Base-by-base conservation (phyloP, 345 rosid species). In the Arabidopsis arenosa region DNA sequence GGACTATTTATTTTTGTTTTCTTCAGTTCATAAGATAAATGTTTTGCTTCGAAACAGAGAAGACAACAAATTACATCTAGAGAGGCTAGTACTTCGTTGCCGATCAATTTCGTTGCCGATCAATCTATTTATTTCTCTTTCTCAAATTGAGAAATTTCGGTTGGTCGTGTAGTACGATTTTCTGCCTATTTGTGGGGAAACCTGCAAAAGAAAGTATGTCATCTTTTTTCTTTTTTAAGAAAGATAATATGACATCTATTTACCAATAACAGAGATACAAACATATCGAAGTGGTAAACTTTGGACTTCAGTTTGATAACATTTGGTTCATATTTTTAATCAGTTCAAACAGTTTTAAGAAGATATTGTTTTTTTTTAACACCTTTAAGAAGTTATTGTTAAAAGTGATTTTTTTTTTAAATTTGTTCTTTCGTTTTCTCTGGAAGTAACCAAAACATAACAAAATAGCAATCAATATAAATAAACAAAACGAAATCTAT, bases 61-160 rank as follows among this genome's bases (percentile, higher is more conserved):
- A 7, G 28, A 41, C 17, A 12, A 23, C 12, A 21, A 6, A 61
- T 8, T 44, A 36, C 11, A 5, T 63, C 4, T 32, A 28, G 36
- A 37, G 10, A 41, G 36, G 51, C 39, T 7, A 55, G 30, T 56
- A 23, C 26, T 23, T 58, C 45, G 66, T 70, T 45, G 56, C 18
- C 45, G 43, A 56, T 70, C 74, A 7, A 45, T 44, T 23, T 58
- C 45, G 66, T 70, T 45, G 56, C 18, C 45, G 43, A 56, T 70
- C 74, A 7, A 45, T 44, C 64, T 17, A 23, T 39, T 8, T 8
- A 2, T 45, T 44, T 57, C 5, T 5, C 32, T 18, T 45, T 45
- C 74, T 48, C 35, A 49, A 51, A 36, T 49, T 37, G 52, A 23
- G 60, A 61, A 60, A 60, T 6, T 35, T 47, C 9, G 60, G 68